Evolutionary conservation across 768 basidiomycete genomes (phyloP).

Genomic region (Lactarius quietus): DNA sequence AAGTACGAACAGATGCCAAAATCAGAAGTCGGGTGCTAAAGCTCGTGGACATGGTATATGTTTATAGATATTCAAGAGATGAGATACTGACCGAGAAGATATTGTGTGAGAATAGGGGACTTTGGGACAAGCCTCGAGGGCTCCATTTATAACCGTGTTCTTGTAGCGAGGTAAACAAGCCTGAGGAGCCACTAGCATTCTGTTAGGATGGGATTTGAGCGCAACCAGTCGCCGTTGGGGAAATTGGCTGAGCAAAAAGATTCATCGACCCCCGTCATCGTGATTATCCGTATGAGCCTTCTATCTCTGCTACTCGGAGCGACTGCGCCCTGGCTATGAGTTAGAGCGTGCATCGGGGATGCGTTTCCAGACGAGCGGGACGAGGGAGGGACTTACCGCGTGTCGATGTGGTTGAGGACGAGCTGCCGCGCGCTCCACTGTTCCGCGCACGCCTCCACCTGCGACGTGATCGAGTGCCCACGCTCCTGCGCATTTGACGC

Average conservation of each 20-base stretch:
- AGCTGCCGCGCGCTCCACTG: conserved; percentile 54
- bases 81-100: neutral
- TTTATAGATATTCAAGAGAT: too few relatives aligned
- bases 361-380: neutral
- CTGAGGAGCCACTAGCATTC: neutral
- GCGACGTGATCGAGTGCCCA: conserved; percentile 75
- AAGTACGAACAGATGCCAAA: neutral
- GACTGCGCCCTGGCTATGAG: neutral
- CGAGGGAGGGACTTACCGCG: conserved; percentile 43
- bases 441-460: conserved; percentile 75
- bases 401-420: conserved; percentile 75
- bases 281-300: neutral
- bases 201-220: neutral
- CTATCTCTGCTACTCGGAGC: neutral
- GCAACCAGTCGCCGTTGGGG: neutral
- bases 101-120: neutral
- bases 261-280: neutral
- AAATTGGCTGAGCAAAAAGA: neutral
- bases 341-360: neutral
- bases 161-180: neutral
- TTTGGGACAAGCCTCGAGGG: neutral
- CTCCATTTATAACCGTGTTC: neutral
- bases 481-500: conserved; percentile 43
- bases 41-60: neutral
- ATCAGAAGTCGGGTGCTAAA: neutral